Percentiles rank a stretch among this genome's conserved stretches.
phyloP scores from a whole-genome alignment of 2,329 filamentous ascomycete species.

The Sporothrix protearum region DNA sequence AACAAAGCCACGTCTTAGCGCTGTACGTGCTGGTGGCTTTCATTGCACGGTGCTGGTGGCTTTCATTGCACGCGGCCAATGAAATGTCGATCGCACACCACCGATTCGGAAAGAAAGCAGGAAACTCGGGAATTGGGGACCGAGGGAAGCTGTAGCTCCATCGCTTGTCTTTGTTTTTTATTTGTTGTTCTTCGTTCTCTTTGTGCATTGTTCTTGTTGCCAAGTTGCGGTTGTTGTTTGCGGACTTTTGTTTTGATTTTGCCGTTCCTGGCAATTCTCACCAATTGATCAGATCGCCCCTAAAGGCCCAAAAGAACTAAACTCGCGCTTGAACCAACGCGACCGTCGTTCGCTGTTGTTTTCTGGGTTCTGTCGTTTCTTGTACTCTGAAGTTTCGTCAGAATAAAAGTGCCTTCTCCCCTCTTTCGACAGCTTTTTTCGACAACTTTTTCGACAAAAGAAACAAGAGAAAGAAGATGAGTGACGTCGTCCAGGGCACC shows the following conservation, averaged over 20 bases:
- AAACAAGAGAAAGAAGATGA: neutral
- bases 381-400: no score
- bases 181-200: neutral
- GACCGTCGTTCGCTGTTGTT: neutral
- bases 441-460: no score
- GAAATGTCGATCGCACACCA: conserved; percentile 9
- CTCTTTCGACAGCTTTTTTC: no score
- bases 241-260: neutral
- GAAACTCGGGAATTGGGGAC: neutral
- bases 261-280: neutral
- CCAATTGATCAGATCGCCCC: neutral
- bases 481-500: no score
- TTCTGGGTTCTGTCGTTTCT: no score
- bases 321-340: neutral
- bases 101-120: neutral
- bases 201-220: neutral
- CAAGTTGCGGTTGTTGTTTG: neutral
- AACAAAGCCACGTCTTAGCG: neutral
- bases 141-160: neutral
- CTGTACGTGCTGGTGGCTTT: no score
- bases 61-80: neutral
- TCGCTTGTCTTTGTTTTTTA: neutral
- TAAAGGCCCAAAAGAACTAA: no score
- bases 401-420: no score
- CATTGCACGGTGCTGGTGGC: no score